Evolutionary conservation across 2,329 filamentous ascomycete genomes (phyloP).

Genomic region (Ilyonectria destructans): DNA sequence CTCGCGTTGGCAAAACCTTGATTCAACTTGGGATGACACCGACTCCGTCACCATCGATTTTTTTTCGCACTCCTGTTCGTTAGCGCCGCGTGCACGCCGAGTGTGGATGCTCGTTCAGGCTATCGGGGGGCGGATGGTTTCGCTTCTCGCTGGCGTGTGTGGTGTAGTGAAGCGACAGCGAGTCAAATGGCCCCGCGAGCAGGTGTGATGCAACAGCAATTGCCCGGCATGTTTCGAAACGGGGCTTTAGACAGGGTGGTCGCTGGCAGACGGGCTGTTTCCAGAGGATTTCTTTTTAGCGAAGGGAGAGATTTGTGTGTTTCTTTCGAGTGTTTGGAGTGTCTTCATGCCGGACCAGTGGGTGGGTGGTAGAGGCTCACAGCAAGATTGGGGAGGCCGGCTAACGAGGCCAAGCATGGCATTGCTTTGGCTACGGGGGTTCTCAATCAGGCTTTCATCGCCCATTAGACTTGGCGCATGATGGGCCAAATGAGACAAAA

Average conservation of each 20-base stretch:
- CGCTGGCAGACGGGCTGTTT: background rate
- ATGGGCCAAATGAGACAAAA: constrained; percentile 1
- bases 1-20: background rate
- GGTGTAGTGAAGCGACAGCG: background rate
- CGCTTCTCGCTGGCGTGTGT: background rate
- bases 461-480: background rate
- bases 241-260: background rate
- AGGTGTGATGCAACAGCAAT: constrained; percentile 14
- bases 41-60: background rate
- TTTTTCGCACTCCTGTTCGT: background rate
- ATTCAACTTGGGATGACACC: constrained; percentile 6
- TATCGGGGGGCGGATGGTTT: background rate
- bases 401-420: background rate
- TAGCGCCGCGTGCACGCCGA: background rate
- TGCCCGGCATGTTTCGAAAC: constrained; percentile 27
- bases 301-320: background rate
- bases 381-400: constrained; percentile 19
- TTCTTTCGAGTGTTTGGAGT: constrained; percentile 23
- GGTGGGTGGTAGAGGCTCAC: constrained; percentile 21
- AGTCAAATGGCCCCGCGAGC: background rate
- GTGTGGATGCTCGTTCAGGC: background rate
- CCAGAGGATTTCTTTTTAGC: background rate
- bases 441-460: background rate
- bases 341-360: constrained; percentile 20
- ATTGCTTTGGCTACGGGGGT: background rate